These are phyloP conservation scores for Candida albicans DNA, from an alignment of 1,139 yeast genomes.

Conservation along the genomic window DNA sequence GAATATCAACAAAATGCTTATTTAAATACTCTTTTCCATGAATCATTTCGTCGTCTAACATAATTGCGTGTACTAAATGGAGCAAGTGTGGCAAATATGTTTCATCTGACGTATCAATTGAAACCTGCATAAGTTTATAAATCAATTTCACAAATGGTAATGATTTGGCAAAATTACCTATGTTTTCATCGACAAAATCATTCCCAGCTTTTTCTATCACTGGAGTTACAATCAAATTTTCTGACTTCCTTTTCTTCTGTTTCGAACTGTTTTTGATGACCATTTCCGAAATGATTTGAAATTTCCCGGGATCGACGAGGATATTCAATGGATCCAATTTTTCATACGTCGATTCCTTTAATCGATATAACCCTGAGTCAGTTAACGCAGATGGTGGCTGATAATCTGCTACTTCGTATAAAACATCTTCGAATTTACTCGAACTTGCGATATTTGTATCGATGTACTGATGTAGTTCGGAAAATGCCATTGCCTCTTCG, in stretches of 20 bases:
- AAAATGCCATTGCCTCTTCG: slow-evolving; percentile 55
- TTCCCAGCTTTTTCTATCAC: slow-evolving; percentile 36
- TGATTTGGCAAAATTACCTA: slow-evolving; percentile 57
- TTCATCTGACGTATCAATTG: slow-evolving; percentile 52
- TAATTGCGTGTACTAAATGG: slow-evolving; percentile 65
- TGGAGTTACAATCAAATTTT: slow-evolving; percentile 43
- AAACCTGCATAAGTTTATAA: slow-evolving; percentile 54
- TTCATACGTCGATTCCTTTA: slow-evolving; percentile 39
- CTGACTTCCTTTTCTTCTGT: slow-evolving; percentile 26
- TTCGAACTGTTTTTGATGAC: slow-evolving; percentile 28
- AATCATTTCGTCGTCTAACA: slow-evolving; percentile 52
- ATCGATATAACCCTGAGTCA: slow-evolving; percentile 45
- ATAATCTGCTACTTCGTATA: slow-evolving; percentile 42
- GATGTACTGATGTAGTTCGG: slow-evolving; percentile 42
- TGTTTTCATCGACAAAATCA: slow-evolving; percentile 31
- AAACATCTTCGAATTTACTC: slow-evolving; percentile 36
- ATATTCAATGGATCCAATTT: slow-evolving; percentile 41
- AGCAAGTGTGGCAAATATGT: slow-evolving; percentile 58
- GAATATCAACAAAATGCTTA: slow-evolving; percentile 50
- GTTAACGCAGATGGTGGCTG: slow-evolving; percentile 41
- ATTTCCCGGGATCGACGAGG: slow-evolving; percentile 34
- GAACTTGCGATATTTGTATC: slow-evolving; percentile 36
- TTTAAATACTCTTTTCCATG: slow-evolving; percentile 41
- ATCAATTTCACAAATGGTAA: slow-evolving; percentile 54
- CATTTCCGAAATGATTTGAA: slow-evolving; percentile 36